Evolutionary conservation across 2,329 filamentous ascomycete species (phyloP), one percentile per base, ranked within the genome.

Genomic region (Penicillium occitanis): DNA sequence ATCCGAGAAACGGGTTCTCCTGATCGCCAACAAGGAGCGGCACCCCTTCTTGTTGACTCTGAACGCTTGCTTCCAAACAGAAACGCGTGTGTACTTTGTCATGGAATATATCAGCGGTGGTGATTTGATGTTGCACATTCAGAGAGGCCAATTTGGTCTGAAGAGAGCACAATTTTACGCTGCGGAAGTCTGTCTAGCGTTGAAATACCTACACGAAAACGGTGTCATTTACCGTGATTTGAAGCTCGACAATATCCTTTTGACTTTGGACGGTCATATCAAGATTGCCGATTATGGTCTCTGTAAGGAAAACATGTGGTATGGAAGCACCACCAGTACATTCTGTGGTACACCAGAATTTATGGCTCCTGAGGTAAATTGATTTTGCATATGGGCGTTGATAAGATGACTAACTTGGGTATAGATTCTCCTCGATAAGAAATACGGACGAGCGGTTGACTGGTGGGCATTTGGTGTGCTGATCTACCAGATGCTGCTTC

Each of bases 221-320:
- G 95, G 95, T 64, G 95, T 99, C 75, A 97, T 99, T 72, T 99
- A 99, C 80, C 88, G 90, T 78, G 90, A 92, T 80, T 78, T 92
- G 77, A 92, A 92, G 77, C 84, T 91, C 67, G 90, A 92, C 78
- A 92, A 99, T 78, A 99, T 99, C 75, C 86, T 99, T 57, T 84
- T 99, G 74, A 96, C 93, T 1, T 85, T 97, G 55, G 95, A 99
- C 75, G 95, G 95, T 30, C 95, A 99, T 78, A 96, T 99, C 84
- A 98, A 98, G 85, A 93, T 99, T 84, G 95, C 87, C 63, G 95
- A 99, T 85, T 99, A 97, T 77, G 95, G 95, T 87, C 87, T 99
- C 59, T 99, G 96, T 83, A 99, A 99, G 81, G 95, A 99, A 77
- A 93, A 99, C 73, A 99, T 99, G 95, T 99, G 94, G 93, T 99